Evolutionary conservation across 805 yeast species (phyloP), one percentile per base, ranked within the genome.

Genomic region (Wickerhamomyces tratensis): DNA sequence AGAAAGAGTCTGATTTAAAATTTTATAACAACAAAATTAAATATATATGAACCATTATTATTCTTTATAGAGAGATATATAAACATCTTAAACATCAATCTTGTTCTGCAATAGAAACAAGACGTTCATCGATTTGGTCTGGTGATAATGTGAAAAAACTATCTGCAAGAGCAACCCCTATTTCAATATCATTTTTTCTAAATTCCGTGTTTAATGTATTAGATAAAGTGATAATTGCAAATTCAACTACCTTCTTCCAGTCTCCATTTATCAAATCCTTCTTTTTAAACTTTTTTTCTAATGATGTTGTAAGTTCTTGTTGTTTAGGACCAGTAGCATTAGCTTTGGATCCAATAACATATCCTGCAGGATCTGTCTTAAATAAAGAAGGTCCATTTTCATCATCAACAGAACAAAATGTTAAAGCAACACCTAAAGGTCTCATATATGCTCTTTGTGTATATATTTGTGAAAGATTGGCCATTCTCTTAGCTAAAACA

Each of bases 371-470:
- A 64, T 93, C 98, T 51, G 93, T 81, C 69, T 91, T 93, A 69
- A 76, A 88, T 46, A 93, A 72, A 54, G 80, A 78, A 27, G 98
- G 96, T 1, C 98, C 98, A 42, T 69, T 63, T 64, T 82, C 94
- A 58, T 87, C 96, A 62, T 88, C 97, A 44, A 85, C 81, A 38
- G 94, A 78, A 45, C 88, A 74, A 56, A 91, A 82, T 26, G 96
- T 87, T 58, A 88, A 72, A 29, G 95, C 86, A 46, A 91, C 96
- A 35, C 98, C 98, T 51, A 88, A 71, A 26, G 98, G 98, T 65
- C 98, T 79, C 98, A 93, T 93, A 64, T 91, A 91, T 10, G 98
- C 98, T 59, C 97, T 76, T 67, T 93, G 98, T 36, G 98, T 93
- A 64, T 88, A 93, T 48, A 93, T 77, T 69, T 93, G 98, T 40